Evolutionary conservation across 106 monocot species (phyloP), one percentile per base, ranked within the genome.

Genomic region (Platanthera zijinensis): DNA sequence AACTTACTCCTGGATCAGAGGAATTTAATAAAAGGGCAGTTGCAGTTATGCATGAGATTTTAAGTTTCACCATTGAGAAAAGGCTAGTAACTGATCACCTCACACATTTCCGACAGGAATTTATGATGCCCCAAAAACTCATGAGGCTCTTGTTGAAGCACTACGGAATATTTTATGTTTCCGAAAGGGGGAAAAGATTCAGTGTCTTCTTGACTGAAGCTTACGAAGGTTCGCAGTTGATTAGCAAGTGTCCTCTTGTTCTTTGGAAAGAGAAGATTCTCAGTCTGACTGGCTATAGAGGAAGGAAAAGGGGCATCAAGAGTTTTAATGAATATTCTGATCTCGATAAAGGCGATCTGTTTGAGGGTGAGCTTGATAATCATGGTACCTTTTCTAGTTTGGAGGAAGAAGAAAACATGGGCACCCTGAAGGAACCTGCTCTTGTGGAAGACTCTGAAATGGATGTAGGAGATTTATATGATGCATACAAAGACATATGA

Each of bases 131-230:
- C 8, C 96, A 97, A 71, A 97, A 93, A 56, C 71, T 96, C 74
- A 96, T 93, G 96, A 87, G 96, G 82, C 78, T 96, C 70, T 84
- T 96, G 10, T 76, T 96, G 84, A 96, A 91, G 81, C 93, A 96
- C 61, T 89, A 82, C 72, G 96, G 87, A 15, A 91, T 96, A 21
- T 97, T 93, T 83, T 93, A 97, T 79, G 91, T 91, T 67, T 97
- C 93, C 64, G 92, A 93, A 80, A 87, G 96, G 78, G 91, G 93
- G n/a, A 97, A 93, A 77, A 66, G 89, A 53, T 77, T 88, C 61
- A 89, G 89, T 74, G 93, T 91, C 4, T 93, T 91, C 72, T 78
- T 97, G 71, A 97, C 79, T 0, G 91, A 89, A 81, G 89, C 96
- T 62, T 97, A 97, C 78, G 87, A 91, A 39, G 81, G 91, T 52